Percentiles rank a stretch among this genome's conserved stretches.
Evolutionary conservation across 192 early-diverging fungal genomes (phyloP).

Genomic region (Umbelopsis sp.): DNA sequence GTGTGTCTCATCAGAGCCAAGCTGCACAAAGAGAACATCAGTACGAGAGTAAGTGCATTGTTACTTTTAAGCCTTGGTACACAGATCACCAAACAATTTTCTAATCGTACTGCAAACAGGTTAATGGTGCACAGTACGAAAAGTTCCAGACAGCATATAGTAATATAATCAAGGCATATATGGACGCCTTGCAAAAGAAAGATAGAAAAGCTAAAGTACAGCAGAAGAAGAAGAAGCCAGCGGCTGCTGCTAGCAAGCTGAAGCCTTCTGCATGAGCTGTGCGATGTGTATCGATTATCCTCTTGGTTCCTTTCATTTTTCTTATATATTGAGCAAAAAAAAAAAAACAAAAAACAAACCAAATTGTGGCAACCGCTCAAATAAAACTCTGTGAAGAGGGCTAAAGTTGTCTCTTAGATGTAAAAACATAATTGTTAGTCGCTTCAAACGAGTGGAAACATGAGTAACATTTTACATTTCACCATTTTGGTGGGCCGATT

Average conservation of each 20-base stretch:
- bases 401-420: too few species aligned
- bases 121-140: slow-evolving; percentile 30
- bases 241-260: slow-evolving; percentile 6
- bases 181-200: slow-evolving; percentile 44
- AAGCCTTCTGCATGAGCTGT: slow-evolving; percentile 10
- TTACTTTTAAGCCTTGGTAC: not conserved
- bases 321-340: not conserved
- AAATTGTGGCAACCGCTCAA: too few species aligned
- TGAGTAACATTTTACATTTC: too few species aligned
- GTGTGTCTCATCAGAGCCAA: slow-evolving; percentile 31
- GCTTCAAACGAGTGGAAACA: too few species aligned
- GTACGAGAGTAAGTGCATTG: slow-evolving; percentile 30
- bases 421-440: too few species aligned
- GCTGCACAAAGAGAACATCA: slow-evolving; percentile 32
- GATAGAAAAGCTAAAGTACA: slow-evolving; percentile 24
- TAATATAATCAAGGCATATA: slow-evolving; percentile 41
- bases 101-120: slow-evolving; percentile 18
- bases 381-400: too few species aligned
- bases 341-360: too few species aligned
- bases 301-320: not conserved
- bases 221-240: slow-evolving; percentile 16
- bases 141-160: slow-evolving; percentile 37
- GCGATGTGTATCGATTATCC: not conserved
- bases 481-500: too few species aligned
- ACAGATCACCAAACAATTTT: not conserved